A percentile compares a stretch with the other conserved stretches of the same genome.
phyloP scores from a whole-genome alignment of 768 basidiomycete genomes.

The Collybia nuda region DNA sequence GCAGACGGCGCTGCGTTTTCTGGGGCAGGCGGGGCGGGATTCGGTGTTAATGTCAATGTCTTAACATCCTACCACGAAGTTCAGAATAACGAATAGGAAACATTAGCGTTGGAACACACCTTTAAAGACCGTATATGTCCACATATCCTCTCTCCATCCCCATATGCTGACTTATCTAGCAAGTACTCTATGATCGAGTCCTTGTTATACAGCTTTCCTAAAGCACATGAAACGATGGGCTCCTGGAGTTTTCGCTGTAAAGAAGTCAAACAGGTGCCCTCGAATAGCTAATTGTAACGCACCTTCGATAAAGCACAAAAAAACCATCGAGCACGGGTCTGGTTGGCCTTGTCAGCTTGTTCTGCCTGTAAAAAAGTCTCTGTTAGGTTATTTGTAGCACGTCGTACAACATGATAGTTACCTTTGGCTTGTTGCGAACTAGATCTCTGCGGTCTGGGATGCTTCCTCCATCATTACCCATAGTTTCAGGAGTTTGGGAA shows the following conservation, averaged over 20 bases:
- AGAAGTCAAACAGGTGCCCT: background rate
- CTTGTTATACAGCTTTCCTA: constrained; percentile 97
- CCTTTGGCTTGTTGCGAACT: constrained; percentile 72
- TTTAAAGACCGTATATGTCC: constrained; percentile 86
- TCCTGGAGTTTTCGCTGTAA: constrained; percentile 77
- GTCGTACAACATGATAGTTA: constrained; percentile 19
- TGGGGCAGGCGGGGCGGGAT: constrained; percentile 51
- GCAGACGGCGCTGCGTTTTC: constrained; percentile 31
- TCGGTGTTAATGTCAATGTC: constrained; percentile 77
- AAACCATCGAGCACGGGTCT: constrained; percentile 84
- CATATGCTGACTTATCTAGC: constrained; percentile 78
- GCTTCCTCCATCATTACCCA: constrained; percentile 91
- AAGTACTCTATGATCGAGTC: constrained; percentile 91
- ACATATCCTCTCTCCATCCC: constrained; percentile 91
- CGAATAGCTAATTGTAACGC: constrained; percentile 12
- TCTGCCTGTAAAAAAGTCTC: constrained; percentile 51
- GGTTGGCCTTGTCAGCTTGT: constrained; percentile 88
- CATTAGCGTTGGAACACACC: constrained; percentile 43
- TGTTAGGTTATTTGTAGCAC: background rate
- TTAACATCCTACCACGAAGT: constrained; percentile 69
- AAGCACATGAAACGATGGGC: constrained; percentile 87
- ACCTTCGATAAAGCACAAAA: constrained; percentile 97
- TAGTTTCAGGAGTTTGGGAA: constrained; percentile 22
- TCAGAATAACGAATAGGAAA: background rate
- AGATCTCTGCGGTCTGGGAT: constrained; percentile 84